A percentile compares a stretch with the other conserved stretches of the same genome.
phyloP scores from a whole-genome alignment of 2,329 filamentous ascomycete species.

The Botryotinia calthae region DNA sequence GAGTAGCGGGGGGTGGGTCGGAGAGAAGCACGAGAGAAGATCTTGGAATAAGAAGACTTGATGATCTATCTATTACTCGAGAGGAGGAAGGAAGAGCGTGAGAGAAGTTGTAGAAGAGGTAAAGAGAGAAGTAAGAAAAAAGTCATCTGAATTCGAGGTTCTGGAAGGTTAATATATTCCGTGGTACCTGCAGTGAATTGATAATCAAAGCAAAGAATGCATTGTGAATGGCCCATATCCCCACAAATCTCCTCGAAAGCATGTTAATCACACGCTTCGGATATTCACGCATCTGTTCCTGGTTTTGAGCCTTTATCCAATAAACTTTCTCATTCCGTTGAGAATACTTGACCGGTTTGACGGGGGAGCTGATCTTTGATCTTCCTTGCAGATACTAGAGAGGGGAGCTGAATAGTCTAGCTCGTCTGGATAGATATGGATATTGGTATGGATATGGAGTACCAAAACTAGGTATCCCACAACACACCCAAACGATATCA shows the following conservation, averaged over 20 bases:
- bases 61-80: background rate
- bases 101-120: constrained; percentile 2
- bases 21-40: background rate
- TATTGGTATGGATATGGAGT: background rate
- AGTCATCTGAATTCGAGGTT: background rate
- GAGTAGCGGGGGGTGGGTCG: background rate
- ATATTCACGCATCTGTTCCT: background rate
- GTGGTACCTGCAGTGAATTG: constrained; percentile 12
- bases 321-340: background rate
- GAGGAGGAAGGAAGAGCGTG: background rate
- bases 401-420: background rate
- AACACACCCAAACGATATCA: background rate
- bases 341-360: constrained; percentile 1
- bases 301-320: background rate
- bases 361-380: constrained; percentile 6
- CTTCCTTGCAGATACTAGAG: constrained; percentile 5
- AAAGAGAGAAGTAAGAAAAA: background rate
- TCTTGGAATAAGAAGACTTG: background rate
- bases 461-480: background rate
- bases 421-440: background rate
- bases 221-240: background rate
- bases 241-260: constrained; percentile 7
- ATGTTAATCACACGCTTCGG: constrained; percentile 11
- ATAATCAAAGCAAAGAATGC: background rate
- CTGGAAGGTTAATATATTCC: constrained; percentile 14